These are phyloP conservation scores for Eutrema japonicum DNA, from an alignment of 345 rosid genomes.

Conservation along the genomic window DNA sequence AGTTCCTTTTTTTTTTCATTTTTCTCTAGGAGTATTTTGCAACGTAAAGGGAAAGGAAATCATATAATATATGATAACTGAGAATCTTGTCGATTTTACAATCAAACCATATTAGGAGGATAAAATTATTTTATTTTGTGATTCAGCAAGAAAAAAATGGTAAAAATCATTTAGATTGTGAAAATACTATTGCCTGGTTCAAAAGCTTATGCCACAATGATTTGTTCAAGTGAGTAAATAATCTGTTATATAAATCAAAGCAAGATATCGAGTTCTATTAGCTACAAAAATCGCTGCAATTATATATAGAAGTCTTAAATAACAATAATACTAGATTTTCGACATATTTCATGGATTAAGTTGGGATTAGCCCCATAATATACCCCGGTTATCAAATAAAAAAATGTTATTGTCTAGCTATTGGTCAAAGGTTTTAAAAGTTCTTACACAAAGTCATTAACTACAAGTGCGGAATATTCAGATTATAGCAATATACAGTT, in stretches of 20 bases:
- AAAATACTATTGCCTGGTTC: not conserved
- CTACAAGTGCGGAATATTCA: too few relatives aligned
- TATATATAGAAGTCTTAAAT: not conserved
- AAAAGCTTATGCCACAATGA: not conserved
- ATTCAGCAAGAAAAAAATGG: not conserved
- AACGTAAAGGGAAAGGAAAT: not conserved
- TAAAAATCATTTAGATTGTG: not conserved
- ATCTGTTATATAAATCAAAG: not conserved
- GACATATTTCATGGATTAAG: too few relatives aligned
- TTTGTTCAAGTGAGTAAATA: not conserved
- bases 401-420: not conserved
- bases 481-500: too few relatives aligned
- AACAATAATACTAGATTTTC: not conserved
- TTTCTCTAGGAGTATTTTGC: not conserved
- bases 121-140: not conserved
- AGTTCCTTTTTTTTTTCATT: slow-evolving; percentile 9
- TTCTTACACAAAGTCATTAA: too few relatives aligned
- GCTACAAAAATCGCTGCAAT: not conserved
- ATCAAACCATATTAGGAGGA: not conserved
- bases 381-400: too few relatives aligned
- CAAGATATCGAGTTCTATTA: not conserved
- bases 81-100: slow-evolving; percentile 9
- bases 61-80: not conserved
- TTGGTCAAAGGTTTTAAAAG: not conserved
- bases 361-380: too few relatives aligned